Base-by-base conservation (phyloP, 192 early-diverging fungal species). In the Linderina pennispora region DNA sequence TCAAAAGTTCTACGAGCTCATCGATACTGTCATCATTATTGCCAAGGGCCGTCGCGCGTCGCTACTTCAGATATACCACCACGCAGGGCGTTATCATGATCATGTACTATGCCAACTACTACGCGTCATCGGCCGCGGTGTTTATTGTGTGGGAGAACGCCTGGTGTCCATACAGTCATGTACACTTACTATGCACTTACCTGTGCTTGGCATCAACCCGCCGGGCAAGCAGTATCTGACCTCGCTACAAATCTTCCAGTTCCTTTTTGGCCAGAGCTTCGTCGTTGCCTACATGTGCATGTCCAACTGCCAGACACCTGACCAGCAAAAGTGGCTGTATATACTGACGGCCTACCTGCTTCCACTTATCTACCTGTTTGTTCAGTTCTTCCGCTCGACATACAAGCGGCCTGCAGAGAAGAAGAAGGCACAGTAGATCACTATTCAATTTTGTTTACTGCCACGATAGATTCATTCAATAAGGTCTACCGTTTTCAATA, bases 131-230 rank as follows among this genome's bases (percentile, higher is more conserved):
- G 3, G 77, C 79, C n/a, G 80, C 79, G 51, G 84, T 85, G 77
- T 83, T 89, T 52, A 86, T 89, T 58, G 86, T 88, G 33, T 59
- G 55, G 56, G 64, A 66, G 42, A 91, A 91, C 69, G 84, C 87
- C n/a, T 1, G 85, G 88, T 54, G 84, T 91, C 23, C 87, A 91
- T 72, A 82, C 87, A 22, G 52, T 92, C 43, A 92, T 92, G 89
- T 92, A 92, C 67, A 58, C 65, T 40, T 89, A 89, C 75, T 92
- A 89, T 49, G 79, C 83, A 16, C 57, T 77, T 37, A 88, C 86
- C n/a, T 8, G 80, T 75, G 22, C 43, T 87, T 34, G 85, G 85
- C 25, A 47, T 86, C 36, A 78, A 77, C 58, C 83, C 83, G 10
- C 87, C 86, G 18, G 82, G 84, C 45, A 92, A 92, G 62, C 68